Conservation (phyloP, 768 basidiomycete genomes). For the Lepiota subincarnata region DNA sequence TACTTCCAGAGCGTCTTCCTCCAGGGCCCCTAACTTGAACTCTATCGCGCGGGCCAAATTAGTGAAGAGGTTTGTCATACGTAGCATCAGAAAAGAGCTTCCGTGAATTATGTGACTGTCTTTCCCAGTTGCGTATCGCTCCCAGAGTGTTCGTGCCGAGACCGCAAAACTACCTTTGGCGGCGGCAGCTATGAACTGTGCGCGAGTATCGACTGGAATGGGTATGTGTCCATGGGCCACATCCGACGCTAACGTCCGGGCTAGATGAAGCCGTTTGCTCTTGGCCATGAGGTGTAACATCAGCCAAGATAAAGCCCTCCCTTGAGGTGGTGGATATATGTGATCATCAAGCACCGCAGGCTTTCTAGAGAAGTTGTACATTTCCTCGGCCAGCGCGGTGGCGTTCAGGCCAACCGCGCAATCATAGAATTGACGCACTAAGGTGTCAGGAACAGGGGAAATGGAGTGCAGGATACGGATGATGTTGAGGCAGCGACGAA, state of each 20-base stretch:
- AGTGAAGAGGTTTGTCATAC: slow-evolving; percentile 47
- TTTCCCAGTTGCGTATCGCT: slow-evolving; percentile 42
- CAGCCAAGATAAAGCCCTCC: slow-evolving; percentile 46
- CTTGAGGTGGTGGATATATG: slow-evolving; percentile 48
- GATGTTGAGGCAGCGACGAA: slow-evolving; percentile 36
- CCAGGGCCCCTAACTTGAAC: slow-evolving; percentile 11
- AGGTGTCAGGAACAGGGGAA: slow-evolving; percentile 35
- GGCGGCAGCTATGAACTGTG: slow-evolving; percentile 41
- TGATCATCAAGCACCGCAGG: slow-evolving; percentile 25
- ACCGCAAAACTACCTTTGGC: slow-evolving; percentile 45
- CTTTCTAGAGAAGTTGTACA: slow-evolving; percentile 46
- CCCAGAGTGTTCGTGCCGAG: slow-evolving; percentile 54
- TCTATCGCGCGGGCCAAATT: slow-evolving; percentile 22
- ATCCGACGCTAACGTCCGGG: slow-evolving; percentile 47
- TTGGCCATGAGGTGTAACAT: slow-evolving; percentile 38
- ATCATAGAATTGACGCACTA: slow-evolving; percentile 46
- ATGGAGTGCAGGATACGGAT: slow-evolving; percentile 30
- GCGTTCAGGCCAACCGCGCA: slow-evolving; percentile 27
- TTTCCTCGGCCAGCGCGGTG: slow-evolving; percentile 31
- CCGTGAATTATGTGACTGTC: slow-evolving; percentile 39
- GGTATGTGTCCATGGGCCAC: slow-evolving; percentile 36
- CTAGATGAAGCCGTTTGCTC: slow-evolving; percentile 39
- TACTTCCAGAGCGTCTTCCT: not conserved
- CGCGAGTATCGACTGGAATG: slow-evolving; percentile 43
- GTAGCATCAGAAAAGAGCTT: slow-evolving; percentile 40